These are phyloP conservation scores for Calonectria multiphialidica DNA, from an alignment of 2,329 filamentous ascomycete genomes.

Conservation along the genomic window DNA sequence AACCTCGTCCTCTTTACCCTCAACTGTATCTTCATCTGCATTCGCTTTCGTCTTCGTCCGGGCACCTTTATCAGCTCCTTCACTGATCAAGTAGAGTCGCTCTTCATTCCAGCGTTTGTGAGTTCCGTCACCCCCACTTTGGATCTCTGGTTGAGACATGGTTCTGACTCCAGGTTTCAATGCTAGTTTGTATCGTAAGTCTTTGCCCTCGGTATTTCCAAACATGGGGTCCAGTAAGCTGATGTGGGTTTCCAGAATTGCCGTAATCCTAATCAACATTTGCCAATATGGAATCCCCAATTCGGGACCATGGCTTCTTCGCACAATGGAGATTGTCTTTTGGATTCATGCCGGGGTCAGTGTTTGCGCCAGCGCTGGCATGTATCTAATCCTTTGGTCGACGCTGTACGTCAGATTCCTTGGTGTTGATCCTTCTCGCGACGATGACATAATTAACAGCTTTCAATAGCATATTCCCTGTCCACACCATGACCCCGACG, in stretches of 20 bases:
- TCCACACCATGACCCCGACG: constrained; percentile 87
- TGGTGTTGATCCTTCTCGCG: not conserved
- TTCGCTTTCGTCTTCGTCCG: constrained; percentile 77
- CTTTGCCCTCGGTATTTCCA: not conserved
- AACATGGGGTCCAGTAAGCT: not conserved
- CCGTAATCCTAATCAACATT: constrained; percentile 82
- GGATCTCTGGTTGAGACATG: not conserved
- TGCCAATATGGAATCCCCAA: constrained; percentile 79
- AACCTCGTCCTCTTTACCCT: constrained; percentile 73
- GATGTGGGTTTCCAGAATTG: constrained; percentile 63
- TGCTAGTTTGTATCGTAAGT: constrained; percentile 58
- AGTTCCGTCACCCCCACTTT: constrained; percentile 25
- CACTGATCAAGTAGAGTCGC: constrained; percentile 80
- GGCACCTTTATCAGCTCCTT: constrained; percentile 80
- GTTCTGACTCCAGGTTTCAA: not conserved
- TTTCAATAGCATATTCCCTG: constrained; percentile 65
- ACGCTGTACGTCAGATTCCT: constrained; percentile 57
- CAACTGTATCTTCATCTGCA: constrained; percentile 73
- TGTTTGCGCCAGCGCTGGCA: constrained; percentile 74
- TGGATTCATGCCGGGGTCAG: constrained; percentile 81
- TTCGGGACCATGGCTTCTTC: constrained; percentile 71
- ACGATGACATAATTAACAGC: not conserved
- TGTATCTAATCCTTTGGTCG: constrained; percentile 81
- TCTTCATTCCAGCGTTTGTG: constrained; percentile 80
- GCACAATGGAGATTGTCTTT: constrained; percentile 74